Conservation (phyloP, 2,329 filamentous ascomycete species). For the Talaromyces sp. region DNA sequence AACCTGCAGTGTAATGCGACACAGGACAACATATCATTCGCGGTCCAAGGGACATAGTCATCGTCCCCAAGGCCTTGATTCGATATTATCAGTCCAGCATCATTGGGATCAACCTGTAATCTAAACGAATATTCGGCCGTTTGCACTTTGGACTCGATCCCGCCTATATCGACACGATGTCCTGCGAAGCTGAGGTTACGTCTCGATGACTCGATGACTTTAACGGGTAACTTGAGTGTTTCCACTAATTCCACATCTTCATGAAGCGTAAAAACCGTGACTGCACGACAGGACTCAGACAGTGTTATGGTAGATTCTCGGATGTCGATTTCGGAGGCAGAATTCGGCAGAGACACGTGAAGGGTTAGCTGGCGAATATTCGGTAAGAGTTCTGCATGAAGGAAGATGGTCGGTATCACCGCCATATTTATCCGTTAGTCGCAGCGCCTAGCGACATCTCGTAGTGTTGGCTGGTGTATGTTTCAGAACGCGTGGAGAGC, state of each 20-base stretch:
- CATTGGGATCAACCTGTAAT: constrained; percentile 48
- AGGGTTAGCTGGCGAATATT: constrained; percentile 60
- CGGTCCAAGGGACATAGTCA: constrained; percentile 38
- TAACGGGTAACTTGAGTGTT: constrained; percentile 49
- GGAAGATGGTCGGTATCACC: constrained; percentile 28
- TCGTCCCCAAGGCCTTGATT: constrained; percentile 23
- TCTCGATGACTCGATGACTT: constrained; percentile 29
- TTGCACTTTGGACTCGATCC: constrained; percentile 13
- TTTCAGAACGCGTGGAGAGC: background rate
- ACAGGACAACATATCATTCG: constrained; percentile 34
- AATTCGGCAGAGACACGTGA: constrained; percentile 47
- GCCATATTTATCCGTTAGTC: background rate
- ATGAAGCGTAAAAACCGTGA: constrained; percentile 36
- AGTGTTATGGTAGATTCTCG: constrained; percentile 27
- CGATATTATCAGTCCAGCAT: constrained; percentile 17
- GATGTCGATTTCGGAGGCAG: constrained; percentile 4
- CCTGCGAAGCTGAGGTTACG: constrained; percentile 21
- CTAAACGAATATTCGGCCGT: constrained; percentile 51
- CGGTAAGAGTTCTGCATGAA: constrained; percentile 60
- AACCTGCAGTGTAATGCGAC: constrained; percentile 36
- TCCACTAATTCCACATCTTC: constrained; percentile 18
- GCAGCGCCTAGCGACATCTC: background rate
- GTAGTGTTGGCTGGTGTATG: background rate
- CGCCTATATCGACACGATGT: constrained; percentile 9
- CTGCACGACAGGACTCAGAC: constrained; percentile 33